Conservation (phyloP, 1,139 yeast genomes). For the Suhomyces atakaporum region DNA sequence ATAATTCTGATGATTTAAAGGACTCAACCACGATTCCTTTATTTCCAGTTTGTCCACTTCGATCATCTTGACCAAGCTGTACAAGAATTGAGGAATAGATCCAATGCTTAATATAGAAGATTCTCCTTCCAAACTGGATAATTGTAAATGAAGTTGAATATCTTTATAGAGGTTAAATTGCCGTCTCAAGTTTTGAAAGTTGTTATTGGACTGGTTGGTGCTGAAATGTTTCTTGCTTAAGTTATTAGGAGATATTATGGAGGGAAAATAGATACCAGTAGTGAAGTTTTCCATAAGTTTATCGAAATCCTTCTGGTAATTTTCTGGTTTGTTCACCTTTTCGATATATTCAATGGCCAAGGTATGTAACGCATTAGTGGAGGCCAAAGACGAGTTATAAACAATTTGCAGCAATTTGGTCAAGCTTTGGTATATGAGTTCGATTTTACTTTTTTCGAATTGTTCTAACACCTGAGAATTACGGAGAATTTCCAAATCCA, state of each 20-base stretch:
- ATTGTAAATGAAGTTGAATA: slow-evolving; percentile 39
- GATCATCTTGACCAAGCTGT: slow-evolving; percentile 22
- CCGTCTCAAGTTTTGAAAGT: slow-evolving; percentile 41
- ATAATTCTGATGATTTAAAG: slow-evolving; percentile 35
- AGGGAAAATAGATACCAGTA: slow-evolving; percentile 47
- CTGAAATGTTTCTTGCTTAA: slow-evolving; percentile 25
- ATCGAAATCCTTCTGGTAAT: slow-evolving; percentile 32
- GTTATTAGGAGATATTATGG: slow-evolving; percentile 31
- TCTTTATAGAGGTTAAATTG: slow-evolving; percentile 47
- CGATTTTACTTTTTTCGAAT: slow-evolving; percentile 41
- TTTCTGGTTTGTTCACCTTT: slow-evolving; percentile 28
- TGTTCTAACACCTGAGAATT: slow-evolving; percentile 31
- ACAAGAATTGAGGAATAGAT: slow-evolving; percentile 40
- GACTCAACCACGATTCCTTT: slow-evolving; percentile 30
- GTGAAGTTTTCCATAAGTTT: slow-evolving; percentile 28
- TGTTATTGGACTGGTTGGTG: slow-evolving; percentile 33
- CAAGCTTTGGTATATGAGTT: slow-evolving; percentile 37
- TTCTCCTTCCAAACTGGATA: slow-evolving; percentile 20
- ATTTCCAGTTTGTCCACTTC: slow-evolving; percentile 6
- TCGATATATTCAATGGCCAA: slow-evolving; percentile 30
- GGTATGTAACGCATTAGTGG: slow-evolving; percentile 30
- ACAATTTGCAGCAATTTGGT: slow-evolving; percentile 40
- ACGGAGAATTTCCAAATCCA: slow-evolving; percentile 32
- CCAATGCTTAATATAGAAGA: slow-evolving; percentile 25
- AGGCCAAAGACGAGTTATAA: slow-evolving; percentile 29